Evolutionary conservation across 2,329 filamentous ascomycete species (phyloP).

Genomic region (Hypoxylon sp.): DNA sequence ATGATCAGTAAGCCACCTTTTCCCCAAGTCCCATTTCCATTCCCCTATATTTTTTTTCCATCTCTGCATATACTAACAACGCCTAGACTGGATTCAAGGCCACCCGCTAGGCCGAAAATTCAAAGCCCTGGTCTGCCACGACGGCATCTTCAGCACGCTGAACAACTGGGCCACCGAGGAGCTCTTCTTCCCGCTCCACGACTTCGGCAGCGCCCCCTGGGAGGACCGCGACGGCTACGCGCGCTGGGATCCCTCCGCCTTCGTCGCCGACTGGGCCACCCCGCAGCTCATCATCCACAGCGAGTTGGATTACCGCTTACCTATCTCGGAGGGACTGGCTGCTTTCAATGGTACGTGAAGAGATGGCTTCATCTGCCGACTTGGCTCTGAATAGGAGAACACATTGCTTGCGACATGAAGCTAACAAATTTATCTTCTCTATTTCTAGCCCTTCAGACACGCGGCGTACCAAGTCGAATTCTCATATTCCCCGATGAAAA

Average conservation of each 20-base stretch:
- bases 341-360: constrained; percentile 71
- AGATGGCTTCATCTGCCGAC: background rate
- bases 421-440: constrained; percentile 12
- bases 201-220: constrained; percentile 70
- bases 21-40: constrained; percentile 23
- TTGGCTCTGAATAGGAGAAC: no score
- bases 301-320: constrained; percentile 87
- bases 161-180: constrained; percentile 72
- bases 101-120: constrained; percentile 83
- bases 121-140: constrained; percentile 87
- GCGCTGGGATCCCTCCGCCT: constrained; percentile 73
- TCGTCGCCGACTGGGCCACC: constrained; percentile 78
- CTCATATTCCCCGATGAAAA: constrained; percentile 82
- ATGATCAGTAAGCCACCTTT: constrained; percentile 68
- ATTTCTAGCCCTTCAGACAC: constrained; percentile 72
- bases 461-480: constrained; percentile 78
- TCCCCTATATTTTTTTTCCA: background rate
- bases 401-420: background rate
- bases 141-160: constrained; percentile 80
- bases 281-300: constrained; percentile 90
- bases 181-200: constrained; percentile 75
- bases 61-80: background rate
- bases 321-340: constrained; percentile 83
- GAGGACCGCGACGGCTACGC: constrained; percentile 70
- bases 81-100: constrained; percentile 84